Conservation (phyloP, 164 flowering plant species). For the Buxus sempervirens region DNA sequence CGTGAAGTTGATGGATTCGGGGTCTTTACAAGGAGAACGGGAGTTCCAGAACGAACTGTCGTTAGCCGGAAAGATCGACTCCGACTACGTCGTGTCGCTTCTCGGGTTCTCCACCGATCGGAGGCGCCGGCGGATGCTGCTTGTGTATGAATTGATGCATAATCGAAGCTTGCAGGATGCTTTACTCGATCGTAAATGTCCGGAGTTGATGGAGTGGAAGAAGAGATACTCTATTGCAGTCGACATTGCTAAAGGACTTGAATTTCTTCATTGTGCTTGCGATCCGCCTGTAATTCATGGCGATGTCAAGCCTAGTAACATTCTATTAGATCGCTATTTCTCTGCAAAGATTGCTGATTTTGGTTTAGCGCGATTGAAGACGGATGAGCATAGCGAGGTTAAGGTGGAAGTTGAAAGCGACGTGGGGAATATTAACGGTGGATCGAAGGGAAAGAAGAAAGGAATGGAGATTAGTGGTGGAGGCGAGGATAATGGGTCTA, state of each 20-base stretch:
- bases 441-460: slow-evolving; percentile 17
- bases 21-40: slow-evolving; percentile 74
- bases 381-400: slow-evolving; percentile 30
- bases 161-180: slow-evolving; percentile 86
- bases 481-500: slow-evolving; percentile 58
- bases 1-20: slow-evolving; percentile 75
- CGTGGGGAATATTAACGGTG: slow-evolving; percentile 2
- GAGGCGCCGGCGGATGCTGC: slow-evolving; percentile 32
- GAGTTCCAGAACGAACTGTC: slow-evolving; percentile 88
- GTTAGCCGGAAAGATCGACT: slow-evolving; percentile 37
- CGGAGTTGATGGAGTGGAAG: slow-evolving; percentile 63
- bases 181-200: slow-evolving; percentile 52
- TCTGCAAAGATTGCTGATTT: slow-evolving; percentile 84
- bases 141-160: slow-evolving; percentile 80
- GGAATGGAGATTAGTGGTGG: slow-evolving; percentile 13
- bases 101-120: slow-evolving; percentile 54
- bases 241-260: slow-evolving; percentile 57
- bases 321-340: slow-evolving; percentile 59
- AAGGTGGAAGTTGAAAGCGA: slow-evolving; percentile 24
- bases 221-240: slow-evolving; percentile 43
- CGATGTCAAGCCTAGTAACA: slow-evolving; percentile 89
- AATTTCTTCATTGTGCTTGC: slow-evolving; percentile 56
- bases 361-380: slow-evolving; percentile 60
- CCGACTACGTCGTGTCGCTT: slow-evolving; percentile 40
- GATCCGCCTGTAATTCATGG: slow-evolving; percentile 86